Evolutionary conservation across 2,329 filamentous ascomycete species (phyloP).

Genomic region (Ascochyta clinopodiicola): DNA sequence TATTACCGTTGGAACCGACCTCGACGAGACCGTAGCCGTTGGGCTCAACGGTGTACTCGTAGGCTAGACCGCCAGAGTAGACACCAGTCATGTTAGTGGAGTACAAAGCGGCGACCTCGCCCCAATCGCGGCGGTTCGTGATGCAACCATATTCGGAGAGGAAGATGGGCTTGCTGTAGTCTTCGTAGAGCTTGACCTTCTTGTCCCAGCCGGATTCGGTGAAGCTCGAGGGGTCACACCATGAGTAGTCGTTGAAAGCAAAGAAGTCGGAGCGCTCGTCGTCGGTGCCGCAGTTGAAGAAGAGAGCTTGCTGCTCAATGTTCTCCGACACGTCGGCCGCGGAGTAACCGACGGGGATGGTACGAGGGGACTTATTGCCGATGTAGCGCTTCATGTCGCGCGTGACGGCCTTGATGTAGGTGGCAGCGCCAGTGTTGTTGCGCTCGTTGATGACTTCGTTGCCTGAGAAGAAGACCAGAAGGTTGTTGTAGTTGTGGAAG

Average conservation of each 20-base stretch:
- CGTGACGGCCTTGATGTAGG: conserved; percentile 75
- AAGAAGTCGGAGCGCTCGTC: conserved; percentile 88
- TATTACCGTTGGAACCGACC: conserved; percentile 59
- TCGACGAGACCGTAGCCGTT: conserved; percentile 80
- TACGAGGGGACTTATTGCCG: conserved; percentile 68
- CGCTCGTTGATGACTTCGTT: conserved; percentile 78
- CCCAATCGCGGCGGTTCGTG: conserved; percentile 80
- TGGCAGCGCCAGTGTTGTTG: conserved; percentile 68
- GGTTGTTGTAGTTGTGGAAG: conserved; percentile 84
- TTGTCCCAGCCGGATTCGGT: conserved; percentile 75
- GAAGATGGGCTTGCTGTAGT: conserved; percentile 66
- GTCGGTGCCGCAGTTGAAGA: conserved; percentile 92
- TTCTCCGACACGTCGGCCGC: conserved; percentile 85
- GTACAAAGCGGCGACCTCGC: conserved; percentile 82
- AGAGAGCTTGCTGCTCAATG: conserved; percentile 82
- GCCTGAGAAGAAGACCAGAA: conserved; percentile 80
- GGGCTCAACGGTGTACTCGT: conserved; percentile 78
- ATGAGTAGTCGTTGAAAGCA: conserved; percentile 89
- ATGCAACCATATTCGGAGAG: conserved; percentile 93
- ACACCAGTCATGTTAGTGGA: conserved; percentile 80
- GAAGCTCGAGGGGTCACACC: conserved; percentile 67
- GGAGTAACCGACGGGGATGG: conserved; percentile 80
- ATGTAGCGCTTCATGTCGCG: conserved; percentile 84
- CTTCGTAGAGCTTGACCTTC: conserved; percentile 46
- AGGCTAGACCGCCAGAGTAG: conserved; percentile 94